phyloP scores from a whole-genome alignment of 176 grass and related monocot genomes.

The Saccharum spontaneum region DNA sequence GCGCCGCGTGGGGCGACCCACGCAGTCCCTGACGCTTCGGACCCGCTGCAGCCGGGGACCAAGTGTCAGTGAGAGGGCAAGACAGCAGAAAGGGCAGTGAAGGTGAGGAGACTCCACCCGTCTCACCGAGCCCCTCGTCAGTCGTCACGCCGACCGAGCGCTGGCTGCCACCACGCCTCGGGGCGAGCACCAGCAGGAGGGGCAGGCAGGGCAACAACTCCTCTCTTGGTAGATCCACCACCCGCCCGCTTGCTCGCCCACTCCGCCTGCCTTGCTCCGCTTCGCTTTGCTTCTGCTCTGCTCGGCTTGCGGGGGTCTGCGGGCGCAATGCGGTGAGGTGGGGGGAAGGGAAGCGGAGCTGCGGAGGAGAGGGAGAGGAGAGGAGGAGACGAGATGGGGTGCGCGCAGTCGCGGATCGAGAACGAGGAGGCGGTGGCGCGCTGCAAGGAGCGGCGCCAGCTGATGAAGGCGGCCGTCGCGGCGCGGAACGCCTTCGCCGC shows the following conservation, averaged over 20 bases:
- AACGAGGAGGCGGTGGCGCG: slow-evolving; percentile 86
- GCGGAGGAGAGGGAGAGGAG: background rate
- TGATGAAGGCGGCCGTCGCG: slow-evolving; percentile 71
- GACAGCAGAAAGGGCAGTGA: no score
- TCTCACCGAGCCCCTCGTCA: slow-evolving; percentile 35
- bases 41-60: fast-evolving
- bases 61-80: background rate
- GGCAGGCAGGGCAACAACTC: background rate
- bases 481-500: slow-evolving; percentile 86
- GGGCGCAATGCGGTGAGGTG: slow-evolving; percentile 45
- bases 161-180: slow-evolving; percentile 32
- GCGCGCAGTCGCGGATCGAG: slow-evolving; percentile 93
- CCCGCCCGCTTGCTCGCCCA: slow-evolving; percentile 20
- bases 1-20: background rate
- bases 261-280: background rate
- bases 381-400: slow-evolving; percentile 54
- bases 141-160: slow-evolving; percentile 21
- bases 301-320: background rate
- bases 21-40: background rate
- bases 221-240: slow-evolving; percentile 32
- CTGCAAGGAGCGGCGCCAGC: slow-evolving; percentile 83
- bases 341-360: background rate
- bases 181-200: slow-evolving; percentile 8
- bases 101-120: background rate
- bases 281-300: background rate